phyloP scores from a whole-genome alignment of 306 rosid species.

The Comarum palustre region DNA sequence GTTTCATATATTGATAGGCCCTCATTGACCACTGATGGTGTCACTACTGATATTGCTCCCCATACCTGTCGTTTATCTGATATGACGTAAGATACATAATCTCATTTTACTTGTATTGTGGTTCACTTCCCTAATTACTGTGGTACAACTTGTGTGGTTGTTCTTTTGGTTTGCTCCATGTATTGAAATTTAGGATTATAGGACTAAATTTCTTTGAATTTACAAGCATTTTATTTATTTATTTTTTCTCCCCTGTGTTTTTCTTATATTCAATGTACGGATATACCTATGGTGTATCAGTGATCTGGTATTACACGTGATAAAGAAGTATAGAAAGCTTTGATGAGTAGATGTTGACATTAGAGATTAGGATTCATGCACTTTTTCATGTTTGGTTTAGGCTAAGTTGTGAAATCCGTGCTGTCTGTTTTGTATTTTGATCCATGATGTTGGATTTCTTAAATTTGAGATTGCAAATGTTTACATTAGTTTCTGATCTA shows the following conservation, averaged over 20 bases:
- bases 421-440: background rate
- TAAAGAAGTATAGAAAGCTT: background rate
- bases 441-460: background rate
- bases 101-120: constrained; percentile 11
- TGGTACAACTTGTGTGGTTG: background rate
- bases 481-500: background rate
- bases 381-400: background rate
- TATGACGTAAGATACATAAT: constrained; percentile 50
- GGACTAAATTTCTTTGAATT: background rate
- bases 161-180: background rate
- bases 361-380: background rate
- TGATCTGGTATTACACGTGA: background rate
- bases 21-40: constrained; percentile 45
- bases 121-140: constrained; percentile 13
- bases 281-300: background rate
- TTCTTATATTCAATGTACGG: background rate
- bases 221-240: background rate
- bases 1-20: constrained; percentile 48
- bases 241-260: background rate
- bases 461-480: background rate
- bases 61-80: constrained; percentile 81
- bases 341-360: background rate
- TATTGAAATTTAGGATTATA: background rate
- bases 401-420: background rate
- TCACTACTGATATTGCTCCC: constrained; percentile 46